These are phyloP conservation scores for Knoxia roxburghii DNA, from an alignment of 257 asterid species.

Conservation along the genomic window DNA sequence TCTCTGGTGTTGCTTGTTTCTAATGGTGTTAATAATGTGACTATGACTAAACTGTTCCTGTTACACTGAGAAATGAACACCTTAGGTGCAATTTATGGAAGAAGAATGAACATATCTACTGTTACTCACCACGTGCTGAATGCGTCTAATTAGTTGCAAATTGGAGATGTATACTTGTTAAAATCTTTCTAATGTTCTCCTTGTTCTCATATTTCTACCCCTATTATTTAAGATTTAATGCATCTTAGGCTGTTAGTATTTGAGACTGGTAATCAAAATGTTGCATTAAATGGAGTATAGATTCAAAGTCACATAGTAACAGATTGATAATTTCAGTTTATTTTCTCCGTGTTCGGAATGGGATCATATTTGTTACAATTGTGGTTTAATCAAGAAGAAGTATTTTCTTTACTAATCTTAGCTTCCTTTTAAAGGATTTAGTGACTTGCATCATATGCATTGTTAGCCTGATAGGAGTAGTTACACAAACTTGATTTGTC, in stretches of 20 bases:
- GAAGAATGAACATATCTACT: background rate
- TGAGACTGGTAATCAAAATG: background rate
- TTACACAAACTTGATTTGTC: background rate
- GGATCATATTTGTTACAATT: background rate
- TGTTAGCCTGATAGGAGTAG: background rate
- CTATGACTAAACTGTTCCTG: background rate
- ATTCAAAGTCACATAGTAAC: background rate
- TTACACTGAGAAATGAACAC: background rate
- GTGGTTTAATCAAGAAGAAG: background rate
- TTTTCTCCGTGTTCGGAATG: background rate
- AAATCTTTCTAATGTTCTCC: background rate
- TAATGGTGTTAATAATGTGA: background rate
- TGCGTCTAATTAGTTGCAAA: background rate
- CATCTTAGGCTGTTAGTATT: background rate
- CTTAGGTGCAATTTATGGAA: background rate
- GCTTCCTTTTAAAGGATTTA: background rate
- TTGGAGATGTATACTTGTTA: background rate
- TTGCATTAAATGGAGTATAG: background rate
- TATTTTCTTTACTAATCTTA: background rate
- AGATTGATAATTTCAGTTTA: too few relatives aligned
- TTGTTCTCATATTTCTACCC: background rate
- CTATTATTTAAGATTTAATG: background rate
- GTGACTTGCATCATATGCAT: background rate
- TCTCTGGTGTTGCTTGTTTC: slow-evolving; percentile 3
- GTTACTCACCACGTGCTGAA: background rate